Evolutionary conservation across 1,284 basidiomycete species (phyloP), one percentile per base, ranked within the genome.

Genomic region (Tylopilus orsonianus): DNA sequence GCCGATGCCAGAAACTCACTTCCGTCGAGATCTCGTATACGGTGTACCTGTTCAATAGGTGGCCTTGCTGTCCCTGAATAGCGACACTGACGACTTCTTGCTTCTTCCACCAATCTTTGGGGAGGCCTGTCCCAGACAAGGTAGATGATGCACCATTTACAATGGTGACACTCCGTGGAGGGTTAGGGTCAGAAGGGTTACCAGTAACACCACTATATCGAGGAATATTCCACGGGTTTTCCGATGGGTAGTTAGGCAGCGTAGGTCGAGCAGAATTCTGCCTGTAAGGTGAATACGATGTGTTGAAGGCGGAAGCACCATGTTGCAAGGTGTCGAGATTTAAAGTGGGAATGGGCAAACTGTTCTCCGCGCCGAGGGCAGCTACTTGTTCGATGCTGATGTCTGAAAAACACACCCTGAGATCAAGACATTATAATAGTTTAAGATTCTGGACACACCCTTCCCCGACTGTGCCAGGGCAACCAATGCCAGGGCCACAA

Each of bases 61-160:
- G 93, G 36, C 93, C 93, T 65, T 93, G 90, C 59, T 88, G 89
- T 29, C 92, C 91, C 20, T 87, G 71, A 40, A 92, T 75, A 40
- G 75, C 79, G 24, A 96, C 80, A 40, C 78, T 74, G 22, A 90
- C 80, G 1, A 66, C 77, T 62, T 92, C 88, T 62, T 90, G 80
- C 53, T 76, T 84, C 67, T 81, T 88, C 90, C 91, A 95, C 87
- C 90, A 95, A 24, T 88, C 80, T 38, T 69, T 74, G 0, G 87
- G 85, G 18, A 91, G 67, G 4, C 89, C 89, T 8, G 81, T 79
- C 3, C 87, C 87, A 23, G 83, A 72, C 20, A 90, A 68, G 38
- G 71, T 81, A 1, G 85, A 86, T 22, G 78, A 66, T 22, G 66
- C 69, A 8, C 80, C 79, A 43, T 80, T 80, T 8, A 64, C 60